These are phyloP conservation scores for Senecio squalidus DNA, from an alignment of 140 eudicot species.

Conservation along the genomic window DNA sequence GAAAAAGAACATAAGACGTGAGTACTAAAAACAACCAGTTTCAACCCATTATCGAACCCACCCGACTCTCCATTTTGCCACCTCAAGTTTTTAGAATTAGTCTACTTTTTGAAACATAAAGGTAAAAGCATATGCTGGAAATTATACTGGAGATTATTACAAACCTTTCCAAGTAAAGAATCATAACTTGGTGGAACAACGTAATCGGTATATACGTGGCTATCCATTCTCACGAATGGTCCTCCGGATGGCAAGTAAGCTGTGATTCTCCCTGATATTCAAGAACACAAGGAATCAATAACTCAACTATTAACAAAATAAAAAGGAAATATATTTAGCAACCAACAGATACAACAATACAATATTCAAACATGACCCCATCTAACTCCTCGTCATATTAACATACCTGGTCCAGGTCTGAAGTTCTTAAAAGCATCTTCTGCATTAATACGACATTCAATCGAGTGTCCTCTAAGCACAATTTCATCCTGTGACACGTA, in stretches of 20 bases:
- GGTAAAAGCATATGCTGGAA: not conserved
- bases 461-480: slow-evolving; percentile 92
- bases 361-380: not conserved
- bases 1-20: too few relatives aligned
- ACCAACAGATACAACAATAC: not conserved
- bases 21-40: too few relatives aligned
- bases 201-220: slow-evolving; percentile 92
- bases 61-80: too few relatives aligned
- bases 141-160: not conserved
- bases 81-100: not conserved
- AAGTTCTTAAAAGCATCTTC: slow-evolving; percentile 98
- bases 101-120: not conserved
- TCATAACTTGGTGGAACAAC: slow-evolving; percentile 99
- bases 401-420: slow-evolving; percentile 98
- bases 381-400: not conserved
- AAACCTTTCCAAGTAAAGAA: slow-evolving; percentile 97
- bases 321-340: slow-evolving; percentile 2
- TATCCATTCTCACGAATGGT: slow-evolving; percentile 98
- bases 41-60: too few relatives aligned
- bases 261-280: slow-evolving; percentile 75
- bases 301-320: slow-evolving; percentile 2
- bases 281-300: not conserved
- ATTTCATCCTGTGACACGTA: slow-evolving; percentile 70
- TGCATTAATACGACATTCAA: slow-evolving; percentile 98
- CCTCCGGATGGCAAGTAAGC: slow-evolving; percentile 96